These are phyloP conservation scores for Auricularia heimuer DNA, from an alignment of 768 basidiomycete genomes.

Conservation along the genomic window DNA sequence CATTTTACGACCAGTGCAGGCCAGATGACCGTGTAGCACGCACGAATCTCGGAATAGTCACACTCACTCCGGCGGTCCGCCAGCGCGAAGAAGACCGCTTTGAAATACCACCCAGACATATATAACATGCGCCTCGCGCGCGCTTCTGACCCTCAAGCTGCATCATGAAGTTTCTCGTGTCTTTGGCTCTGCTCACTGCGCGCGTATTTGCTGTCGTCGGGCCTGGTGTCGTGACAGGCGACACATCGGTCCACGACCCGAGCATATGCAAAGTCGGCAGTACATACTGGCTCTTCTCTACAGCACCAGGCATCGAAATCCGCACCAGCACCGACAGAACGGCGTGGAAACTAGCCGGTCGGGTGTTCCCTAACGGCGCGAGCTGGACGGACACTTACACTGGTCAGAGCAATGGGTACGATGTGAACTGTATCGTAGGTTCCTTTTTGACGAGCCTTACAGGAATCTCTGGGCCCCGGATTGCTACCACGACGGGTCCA, in stretches of 20 bases:
- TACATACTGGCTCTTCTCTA: constrained; percentile 34
- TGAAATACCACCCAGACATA: too few species aligned
- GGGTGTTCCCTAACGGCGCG: constrained; percentile 41
- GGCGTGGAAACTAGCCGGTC: constrained; percentile 35
- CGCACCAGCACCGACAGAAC: constrained; percentile 39
- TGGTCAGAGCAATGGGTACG: constrained; percentile 33
- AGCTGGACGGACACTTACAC: constrained; percentile 42
- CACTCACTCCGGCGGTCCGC: too few species aligned
- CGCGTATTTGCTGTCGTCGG: background rate
- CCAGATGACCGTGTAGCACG: too few species aligned
- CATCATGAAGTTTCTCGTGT: too few species aligned
- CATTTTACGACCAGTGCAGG: too few species aligned
- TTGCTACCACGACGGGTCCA: constrained; percentile 18
- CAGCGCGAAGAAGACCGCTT: too few species aligned
- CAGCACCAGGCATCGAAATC: constrained; percentile 40
- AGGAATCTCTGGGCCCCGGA: constrained; percentile 27
- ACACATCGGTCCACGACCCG: constrained; percentile 37
- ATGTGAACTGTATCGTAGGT: background rate
- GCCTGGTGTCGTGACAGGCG: constrained; percentile 17
- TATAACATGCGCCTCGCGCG: too few species aligned
- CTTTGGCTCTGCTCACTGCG: too few species aligned
- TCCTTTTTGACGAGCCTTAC: too few species aligned
- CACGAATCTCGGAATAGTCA: too few species aligned
- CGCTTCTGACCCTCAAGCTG: too few species aligned
- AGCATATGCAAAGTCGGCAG: constrained; percentile 41